Evolutionary conservation across 768 basidiomycete species (phyloP).

Genomic region (Tylopilus felleus): DNA sequence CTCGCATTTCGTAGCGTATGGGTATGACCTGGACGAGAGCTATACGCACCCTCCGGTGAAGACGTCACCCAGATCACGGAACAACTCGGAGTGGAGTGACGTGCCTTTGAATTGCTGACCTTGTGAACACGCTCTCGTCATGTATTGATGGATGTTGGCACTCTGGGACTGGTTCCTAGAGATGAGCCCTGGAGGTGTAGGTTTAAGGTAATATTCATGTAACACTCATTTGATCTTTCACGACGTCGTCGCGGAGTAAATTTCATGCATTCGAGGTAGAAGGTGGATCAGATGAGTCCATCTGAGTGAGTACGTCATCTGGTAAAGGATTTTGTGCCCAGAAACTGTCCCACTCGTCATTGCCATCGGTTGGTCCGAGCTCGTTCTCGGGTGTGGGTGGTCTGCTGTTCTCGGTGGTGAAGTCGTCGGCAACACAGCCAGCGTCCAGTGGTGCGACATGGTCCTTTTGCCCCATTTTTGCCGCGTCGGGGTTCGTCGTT

Average conservation of each 20-base stretch:
- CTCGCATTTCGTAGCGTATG: slow-evolving; percentile 22
- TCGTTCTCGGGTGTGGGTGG: slow-evolving; percentile 25
- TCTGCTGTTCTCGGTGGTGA: slow-evolving; percentile 11
- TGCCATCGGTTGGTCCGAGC: slow-evolving; percentile 16
- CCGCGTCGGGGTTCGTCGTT: slow-evolving; percentile 8
- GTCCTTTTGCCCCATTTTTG: slow-evolving; percentile 1
- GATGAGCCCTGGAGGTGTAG: not conserved
- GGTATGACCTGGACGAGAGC: slow-evolving; percentile 21
- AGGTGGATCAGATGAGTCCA: slow-evolving; percentile 6
- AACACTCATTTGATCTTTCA: slow-evolving; percentile 9
- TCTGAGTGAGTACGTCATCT: slow-evolving; percentile 34
- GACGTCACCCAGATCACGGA: slow-evolving; percentile 4
- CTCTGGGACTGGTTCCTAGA: slow-evolving; percentile 17
- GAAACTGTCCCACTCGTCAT: slow-evolving; percentile 49
- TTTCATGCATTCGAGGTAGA: slow-evolving; percentile 15
- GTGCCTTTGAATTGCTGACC: slow-evolving; percentile 16
- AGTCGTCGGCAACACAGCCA: slow-evolving; percentile 31
- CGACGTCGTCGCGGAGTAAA: not conserved
- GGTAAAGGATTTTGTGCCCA: slow-evolving; percentile 43
- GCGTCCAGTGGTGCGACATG: slow-evolving; percentile 37
- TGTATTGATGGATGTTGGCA: not conserved
- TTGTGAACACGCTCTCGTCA: not conserved
- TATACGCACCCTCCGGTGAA: slow-evolving; percentile 14
- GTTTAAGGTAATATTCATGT: not conserved
- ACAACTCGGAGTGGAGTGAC: slow-evolving; percentile 23